Percentiles rank a stretch among this genome's conserved stretches.
Conservation (phyloP, 2,329 filamentous ascomycete species). For the Clarireedia hainanense region DNA sequence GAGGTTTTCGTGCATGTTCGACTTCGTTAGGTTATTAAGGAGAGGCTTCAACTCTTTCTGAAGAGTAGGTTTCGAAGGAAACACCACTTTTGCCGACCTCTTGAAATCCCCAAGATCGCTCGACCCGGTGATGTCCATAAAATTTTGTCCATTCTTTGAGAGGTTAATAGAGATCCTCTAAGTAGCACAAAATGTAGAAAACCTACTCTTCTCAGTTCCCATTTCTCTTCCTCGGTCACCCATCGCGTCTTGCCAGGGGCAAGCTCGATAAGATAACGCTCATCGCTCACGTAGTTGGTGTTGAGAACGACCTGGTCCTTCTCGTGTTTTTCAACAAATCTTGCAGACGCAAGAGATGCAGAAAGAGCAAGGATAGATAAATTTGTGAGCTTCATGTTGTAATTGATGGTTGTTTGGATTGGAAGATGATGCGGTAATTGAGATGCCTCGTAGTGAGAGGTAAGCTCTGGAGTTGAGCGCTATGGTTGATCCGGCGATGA, state of each 20-base stretch:
- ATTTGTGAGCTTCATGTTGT: conserved; percentile 42
- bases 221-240: conserved; percentile 94
- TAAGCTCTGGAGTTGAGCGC: too few relatives aligned
- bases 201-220: conserved; percentile 74
- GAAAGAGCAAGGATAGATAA: conserved; percentile 46
- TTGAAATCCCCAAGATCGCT: conserved; percentile 50
- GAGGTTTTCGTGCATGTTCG: conserved; percentile 69
- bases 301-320: conserved; percentile 42
- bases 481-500: too few relatives aligned
- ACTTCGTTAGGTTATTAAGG: conserved; percentile 61
- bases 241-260: conserved; percentile 75
- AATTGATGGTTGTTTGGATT: background rate
- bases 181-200: background rate
- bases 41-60: conserved; percentile 61
- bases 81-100: conserved; percentile 42
- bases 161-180: conserved; percentile 10
- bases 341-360: conserved; percentile 43
- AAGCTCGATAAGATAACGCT: conserved; percentile 72
- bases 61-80: conserved; percentile 58
- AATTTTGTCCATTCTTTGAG: conserved; percentile 69
- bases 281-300: conserved; percentile 29
- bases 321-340: conserved; percentile 48
- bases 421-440: too few relatives aligned
- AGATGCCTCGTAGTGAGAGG: too few relatives aligned
- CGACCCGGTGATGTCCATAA: conserved; percentile 89